phyloP scores from a whole-genome alignment of 2,329 filamentous ascomycete genomes.

The Ustulina deusta region DNA sequence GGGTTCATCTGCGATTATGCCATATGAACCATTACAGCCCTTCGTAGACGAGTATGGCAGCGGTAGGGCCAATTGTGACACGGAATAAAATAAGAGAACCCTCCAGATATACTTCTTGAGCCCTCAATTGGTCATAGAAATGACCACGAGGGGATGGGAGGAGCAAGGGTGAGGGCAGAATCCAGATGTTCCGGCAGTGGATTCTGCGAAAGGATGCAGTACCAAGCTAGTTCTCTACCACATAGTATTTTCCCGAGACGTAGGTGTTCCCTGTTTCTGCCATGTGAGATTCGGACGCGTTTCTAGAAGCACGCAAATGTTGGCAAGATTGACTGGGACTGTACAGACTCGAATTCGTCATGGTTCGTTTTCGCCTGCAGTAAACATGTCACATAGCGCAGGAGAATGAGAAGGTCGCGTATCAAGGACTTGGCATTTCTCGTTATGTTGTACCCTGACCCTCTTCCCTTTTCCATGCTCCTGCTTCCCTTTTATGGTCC shows the following conservation, averaged over 20 bases:
- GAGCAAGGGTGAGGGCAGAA: not conserved
- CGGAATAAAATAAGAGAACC: too few species aligned
- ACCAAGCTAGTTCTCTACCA: not conserved
- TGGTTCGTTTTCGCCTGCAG: not conserved
- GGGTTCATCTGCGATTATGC: too few species aligned
- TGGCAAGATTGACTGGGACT: not conserved
- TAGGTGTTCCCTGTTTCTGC: too few species aligned
- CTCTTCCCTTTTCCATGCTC: conserved; percentile 30
- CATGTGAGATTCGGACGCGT: not conserved
- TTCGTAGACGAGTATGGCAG: too few species aligned
- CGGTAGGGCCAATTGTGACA: too few species aligned
- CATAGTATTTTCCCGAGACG: too few species aligned
- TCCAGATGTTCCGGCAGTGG: not conserved
- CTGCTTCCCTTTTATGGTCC: conserved; percentile 25
- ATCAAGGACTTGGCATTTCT: conserved; percentile 38
- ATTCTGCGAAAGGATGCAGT: not conserved
- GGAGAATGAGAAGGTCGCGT: conserved; percentile 2
- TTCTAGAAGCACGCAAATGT: not conserved
- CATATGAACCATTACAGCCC: too few species aligned
- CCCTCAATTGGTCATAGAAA: not conserved
- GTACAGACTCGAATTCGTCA: not conserved
- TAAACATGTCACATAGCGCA: conserved; percentile 22
- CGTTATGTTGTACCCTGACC: conserved; percentile 36
- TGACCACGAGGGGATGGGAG: not conserved
- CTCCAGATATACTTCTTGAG: not conserved